phyloP scores from a whole-genome alignment of 345 rosid genomes.

The Euphorbia lathyris region DNA sequence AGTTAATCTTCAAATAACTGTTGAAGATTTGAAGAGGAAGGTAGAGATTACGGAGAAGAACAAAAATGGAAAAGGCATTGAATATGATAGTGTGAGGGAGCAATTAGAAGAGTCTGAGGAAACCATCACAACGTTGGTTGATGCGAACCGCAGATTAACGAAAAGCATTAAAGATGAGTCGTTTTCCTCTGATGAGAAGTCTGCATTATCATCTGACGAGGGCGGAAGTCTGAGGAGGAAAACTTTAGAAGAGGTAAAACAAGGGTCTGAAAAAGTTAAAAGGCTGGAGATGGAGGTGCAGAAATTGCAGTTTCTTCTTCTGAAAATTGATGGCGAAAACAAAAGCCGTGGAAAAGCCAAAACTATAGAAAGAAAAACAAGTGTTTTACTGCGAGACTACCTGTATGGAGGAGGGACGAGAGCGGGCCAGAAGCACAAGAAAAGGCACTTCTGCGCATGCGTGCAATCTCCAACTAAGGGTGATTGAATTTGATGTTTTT shows the following conservation, averaged over 20 bases:
- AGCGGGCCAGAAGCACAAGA: constrained; percentile 46
- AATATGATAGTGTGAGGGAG: constrained; percentile 60
- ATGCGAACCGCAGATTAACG: constrained; percentile 51
- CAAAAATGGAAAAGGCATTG: constrained; percentile 59
- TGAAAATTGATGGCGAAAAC: constrained; percentile 67
- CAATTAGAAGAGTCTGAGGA: constrained; percentile 82
- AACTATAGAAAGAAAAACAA: constrained; percentile 46
- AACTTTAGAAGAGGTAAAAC: constrained; percentile 70
- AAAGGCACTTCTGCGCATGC: constrained; percentile 66
- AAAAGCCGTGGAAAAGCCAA: constrained; percentile 48
- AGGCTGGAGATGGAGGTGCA: constrained; percentile 88
- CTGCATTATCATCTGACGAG: constrained; percentile 45
- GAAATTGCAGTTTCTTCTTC: constrained; percentile 68
- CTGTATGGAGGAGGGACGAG: constrained; percentile 60
- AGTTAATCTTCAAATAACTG: constrained; percentile 67
- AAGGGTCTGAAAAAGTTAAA: constrained; percentile 82
- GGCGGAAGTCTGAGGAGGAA: constrained; percentile 40
- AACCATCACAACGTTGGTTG: constrained; percentile 56
- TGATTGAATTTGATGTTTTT: constrained; percentile 34
- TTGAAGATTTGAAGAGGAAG: constrained; percentile 75
- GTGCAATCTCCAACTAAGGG: constrained; percentile 63
- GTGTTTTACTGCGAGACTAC: constrained; percentile 76
- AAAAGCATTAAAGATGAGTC: constrained; percentile 50
- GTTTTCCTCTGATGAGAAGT: constrained; percentile 41
- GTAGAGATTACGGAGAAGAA: constrained; percentile 61